These are phyloP conservation scores for Coccomyxa sp. DNA, from an alignment of 139 green algal species.

Conservation along the genomic window DNA sequence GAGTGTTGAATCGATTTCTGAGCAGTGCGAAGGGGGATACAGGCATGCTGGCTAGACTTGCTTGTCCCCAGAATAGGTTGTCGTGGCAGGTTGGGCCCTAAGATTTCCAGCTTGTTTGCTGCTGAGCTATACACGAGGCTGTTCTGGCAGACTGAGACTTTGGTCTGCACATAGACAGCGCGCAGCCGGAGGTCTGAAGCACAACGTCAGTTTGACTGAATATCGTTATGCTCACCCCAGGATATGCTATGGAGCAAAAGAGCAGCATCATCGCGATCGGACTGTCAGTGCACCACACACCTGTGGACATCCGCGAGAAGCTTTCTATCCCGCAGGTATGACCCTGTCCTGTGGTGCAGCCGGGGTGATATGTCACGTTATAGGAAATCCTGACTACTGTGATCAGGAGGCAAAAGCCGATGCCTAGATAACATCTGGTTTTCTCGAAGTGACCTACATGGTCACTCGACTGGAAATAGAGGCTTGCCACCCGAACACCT, in stretches of 20 bases:
- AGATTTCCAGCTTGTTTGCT: background rate
- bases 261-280: conserved; percentile 94
- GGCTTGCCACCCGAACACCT: too few relatives aligned
- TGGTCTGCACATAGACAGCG: background rate
- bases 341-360: background rate
- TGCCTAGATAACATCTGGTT: background rate
- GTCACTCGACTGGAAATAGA: background rate
- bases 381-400: background rate
- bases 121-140: background rate
- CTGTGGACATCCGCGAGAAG: conserved; percentile 97
- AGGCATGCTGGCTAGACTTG: too few relatives aligned
- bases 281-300: conserved; percentile 92
- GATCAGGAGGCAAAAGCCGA: background rate
- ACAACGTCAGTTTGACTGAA: background rate
- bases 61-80: background rate
- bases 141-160: background rate
- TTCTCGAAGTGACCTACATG: background rate
- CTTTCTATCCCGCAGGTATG: conserved; percentile 85
- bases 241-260: conserved; percentile 86
- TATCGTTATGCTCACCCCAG: conserved; percentile 47
- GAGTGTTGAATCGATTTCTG: too few relatives aligned
- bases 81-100: background rate
- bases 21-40: too few relatives aligned
- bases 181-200: background rate
- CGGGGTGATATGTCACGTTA: too few relatives aligned